Evolutionary conservation across 805 yeast genomes (phyloP).

Genomic region (Lipomyces chichibuensis): DNA sequence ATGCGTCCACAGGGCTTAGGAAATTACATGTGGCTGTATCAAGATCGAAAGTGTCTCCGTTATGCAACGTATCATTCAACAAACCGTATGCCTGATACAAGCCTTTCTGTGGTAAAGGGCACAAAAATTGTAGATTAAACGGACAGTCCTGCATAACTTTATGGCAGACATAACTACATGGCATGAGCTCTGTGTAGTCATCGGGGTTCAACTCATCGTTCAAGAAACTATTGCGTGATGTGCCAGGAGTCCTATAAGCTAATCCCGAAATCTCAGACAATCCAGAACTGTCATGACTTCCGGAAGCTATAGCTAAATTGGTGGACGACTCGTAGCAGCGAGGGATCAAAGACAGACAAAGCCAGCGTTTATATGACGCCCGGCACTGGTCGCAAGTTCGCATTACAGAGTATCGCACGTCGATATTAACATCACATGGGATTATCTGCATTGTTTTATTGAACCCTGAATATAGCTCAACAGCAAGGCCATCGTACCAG

Average conservation of each 20-base stretch:
- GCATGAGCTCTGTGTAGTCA: conserved; percentile 76
- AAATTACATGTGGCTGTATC: conserved; percentile 22
- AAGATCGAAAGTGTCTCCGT: conserved; percentile 9
- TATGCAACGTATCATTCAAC: conserved; percentile 10
- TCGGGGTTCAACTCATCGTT: conserved; percentile 59
- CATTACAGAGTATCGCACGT: conserved; percentile 72
- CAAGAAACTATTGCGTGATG: conserved; percentile 64
- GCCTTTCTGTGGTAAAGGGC: conserved; percentile 57
- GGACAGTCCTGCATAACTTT: conserved; percentile 85
- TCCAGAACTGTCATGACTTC: conserved; percentile 28
- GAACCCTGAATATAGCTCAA: conserved; percentile 62
- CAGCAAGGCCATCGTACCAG: conserved; percentile 68
- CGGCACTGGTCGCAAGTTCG: conserved; percentile 74
- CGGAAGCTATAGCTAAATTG: background rate
- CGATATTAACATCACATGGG: conserved; percentile 67
- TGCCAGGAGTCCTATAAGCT: conserved; percentile 3
- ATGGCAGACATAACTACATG: conserved; percentile 82
- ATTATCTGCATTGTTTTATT: conserved; percentile 73
- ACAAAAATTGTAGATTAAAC: conserved; percentile 67
- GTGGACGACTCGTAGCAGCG: conserved; percentile 63
- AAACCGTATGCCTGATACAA: conserved; percentile 34
- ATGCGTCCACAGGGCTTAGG: conserved; percentile 19
- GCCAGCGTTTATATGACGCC: conserved; percentile 76
- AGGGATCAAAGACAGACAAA: conserved; percentile 86
- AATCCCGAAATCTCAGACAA: conserved; percentile 14